A percentile compares a stretch with the other conserved stretches of the same genome.
Evolutionary conservation across 257 asterid species (phyloP).

Genomic region (Osmanthus fragrans): DNA sequence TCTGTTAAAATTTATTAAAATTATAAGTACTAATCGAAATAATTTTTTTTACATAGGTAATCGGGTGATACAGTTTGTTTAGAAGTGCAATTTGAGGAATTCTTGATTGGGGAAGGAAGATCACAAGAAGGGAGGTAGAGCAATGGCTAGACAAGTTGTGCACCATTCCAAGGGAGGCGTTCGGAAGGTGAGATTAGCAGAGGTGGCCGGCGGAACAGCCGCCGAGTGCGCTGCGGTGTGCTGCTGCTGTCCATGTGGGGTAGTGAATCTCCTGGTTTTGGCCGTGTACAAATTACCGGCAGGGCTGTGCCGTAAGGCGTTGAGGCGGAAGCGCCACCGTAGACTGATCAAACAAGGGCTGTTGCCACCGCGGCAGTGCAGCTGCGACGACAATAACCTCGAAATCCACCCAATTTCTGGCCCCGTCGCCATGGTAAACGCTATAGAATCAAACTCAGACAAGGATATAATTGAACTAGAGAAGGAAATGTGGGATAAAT

Average conservation of each 20-base stretch:
- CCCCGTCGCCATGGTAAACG: slow-evolving; percentile 21
- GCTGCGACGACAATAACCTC: slow-evolving; percentile 40
- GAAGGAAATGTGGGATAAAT: slow-evolving; percentile 72
- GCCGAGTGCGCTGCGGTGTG: slow-evolving; percentile 87
- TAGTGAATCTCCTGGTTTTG: slow-evolving; percentile 57
- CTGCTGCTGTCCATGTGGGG: slow-evolving; percentile 84
- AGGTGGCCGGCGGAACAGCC: slow-evolving; percentile 75
- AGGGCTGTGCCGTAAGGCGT: slow-evolving; percentile 66
- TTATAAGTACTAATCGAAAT: neutral
- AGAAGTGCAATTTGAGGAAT: too few species aligned
- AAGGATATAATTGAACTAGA: slow-evolving; percentile 61
- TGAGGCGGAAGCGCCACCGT: slow-evolving; percentile 59
- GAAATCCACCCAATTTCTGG: slow-evolving; percentile 39
- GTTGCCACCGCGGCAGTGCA: slow-evolving; percentile 35
- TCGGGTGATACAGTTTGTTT: too few species aligned
- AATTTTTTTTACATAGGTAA: neutral
- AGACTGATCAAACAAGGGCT: slow-evolving; percentile 26
- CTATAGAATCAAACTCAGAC: slow-evolving; percentile 28
- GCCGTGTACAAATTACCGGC: slow-evolving; percentile 76
- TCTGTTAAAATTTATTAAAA: neutral
- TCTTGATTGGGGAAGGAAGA: neutral
- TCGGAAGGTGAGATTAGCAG: slow-evolving; percentile 46
- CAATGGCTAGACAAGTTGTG: slow-evolving; percentile 46
- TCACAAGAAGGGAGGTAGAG: neutral
- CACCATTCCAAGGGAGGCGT: slow-evolving; percentile 36